Evolutionary conservation across 1,284 basidiomycete species (phyloP).

Genomic region (Rhodotorula sp.): DNA sequence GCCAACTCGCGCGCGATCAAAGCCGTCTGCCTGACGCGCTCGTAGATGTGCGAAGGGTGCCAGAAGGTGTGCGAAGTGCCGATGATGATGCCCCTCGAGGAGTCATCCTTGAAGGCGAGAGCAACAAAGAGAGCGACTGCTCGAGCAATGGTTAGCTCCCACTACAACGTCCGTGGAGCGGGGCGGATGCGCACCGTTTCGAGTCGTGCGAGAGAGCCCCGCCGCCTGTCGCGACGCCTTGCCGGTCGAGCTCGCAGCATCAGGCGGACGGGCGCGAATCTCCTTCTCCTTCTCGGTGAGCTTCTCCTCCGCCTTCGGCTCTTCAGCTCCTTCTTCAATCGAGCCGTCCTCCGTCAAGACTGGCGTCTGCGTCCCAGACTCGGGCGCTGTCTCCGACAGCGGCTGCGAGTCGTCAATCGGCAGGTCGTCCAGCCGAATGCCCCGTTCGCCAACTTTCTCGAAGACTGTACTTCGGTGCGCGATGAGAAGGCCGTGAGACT

Average conservation of each 20-base stretch:
- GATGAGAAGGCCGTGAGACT: slow-evolving; percentile 43
- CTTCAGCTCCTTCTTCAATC: background rate
- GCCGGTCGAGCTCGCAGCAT: slow-evolving; percentile 1
- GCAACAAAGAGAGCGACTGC: slow-evolving; percentile 66
- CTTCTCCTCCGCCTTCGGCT: background rate
- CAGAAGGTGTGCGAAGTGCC: slow-evolving; percentile 89
- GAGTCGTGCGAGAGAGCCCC: slow-evolving; percentile 55
- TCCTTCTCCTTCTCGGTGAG: slow-evolving; percentile 23
- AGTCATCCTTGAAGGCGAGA: slow-evolving; percentile 54
- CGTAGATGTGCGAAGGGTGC: slow-evolving; percentile 74
- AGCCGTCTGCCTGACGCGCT: slow-evolving; percentile 67
- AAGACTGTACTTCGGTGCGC: slow-evolving; percentile 34
- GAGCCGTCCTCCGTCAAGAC: background rate
- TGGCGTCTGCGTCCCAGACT: background rate
- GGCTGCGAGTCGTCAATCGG: slow-evolving; percentile 27
- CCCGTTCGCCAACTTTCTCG: slow-evolving; percentile 33
- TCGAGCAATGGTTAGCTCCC: too few species aligned
- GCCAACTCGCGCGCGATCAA: slow-evolving; percentile 65
- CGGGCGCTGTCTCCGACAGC: background rate
- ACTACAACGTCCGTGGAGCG: too few species aligned
- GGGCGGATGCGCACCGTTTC: slow-evolving; percentile 56
- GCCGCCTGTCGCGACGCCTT: slow-evolving; percentile 9
- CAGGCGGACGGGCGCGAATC: slow-evolving; percentile 27
- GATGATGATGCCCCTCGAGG: slow-evolving; percentile 59
- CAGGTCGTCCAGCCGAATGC: slow-evolving; percentile 37